Evolutionary conservation across 1,284 basidiomycete genomes (phyloP), one percentile per base, ranked within the genome.

Genomic region (Phaffia rhodozyma): DNA sequence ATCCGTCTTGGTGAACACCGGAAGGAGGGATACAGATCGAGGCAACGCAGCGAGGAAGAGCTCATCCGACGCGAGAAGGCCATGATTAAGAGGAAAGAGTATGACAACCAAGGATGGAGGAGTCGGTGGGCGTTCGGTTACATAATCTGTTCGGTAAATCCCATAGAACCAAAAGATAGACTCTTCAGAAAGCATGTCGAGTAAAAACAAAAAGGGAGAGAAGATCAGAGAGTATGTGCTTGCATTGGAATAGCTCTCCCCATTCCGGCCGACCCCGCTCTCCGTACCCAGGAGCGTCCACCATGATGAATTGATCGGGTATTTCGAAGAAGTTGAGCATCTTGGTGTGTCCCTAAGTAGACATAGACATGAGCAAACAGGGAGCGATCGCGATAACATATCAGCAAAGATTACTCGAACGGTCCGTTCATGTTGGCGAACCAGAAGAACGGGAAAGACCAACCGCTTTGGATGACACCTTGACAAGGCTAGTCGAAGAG

Each of bases 301-400:
- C 64, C 48, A 62, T 29, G 2, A 66, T 55, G 34, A 66, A 32
- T 20, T 58, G 60, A 9, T 48, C 25, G 0, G 55, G 56, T 13
- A 66, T 52, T 38, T 62, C 60, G 30, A 66, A 66, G 30, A 62
- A 66, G 60, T 66, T 66, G 32, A 66, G 64, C 60, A 66, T 61
- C 34, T 50, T 58, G 43, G 64, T 66, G 47, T 62, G 60, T 30
- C 64, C 64, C 64, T 66, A 53, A 5, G 23, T 1, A 6, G 16
- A 5, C 29, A 25, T 21, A 1, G 27, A 30, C 13, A 38, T 52
- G 38, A 52, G 23, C 55, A 34, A 2, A 43, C 5, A 23, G 18
- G 16, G 32, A n/a, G 55, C 3, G n/a, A 32, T n/a, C 20, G 27
- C 34, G 5, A 43, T 16, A 13, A 27, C 13, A 43, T 49, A 38